phyloP scores from a whole-genome alignment of 257 asterid species.

The Orobanche coerulescens region DNA sequence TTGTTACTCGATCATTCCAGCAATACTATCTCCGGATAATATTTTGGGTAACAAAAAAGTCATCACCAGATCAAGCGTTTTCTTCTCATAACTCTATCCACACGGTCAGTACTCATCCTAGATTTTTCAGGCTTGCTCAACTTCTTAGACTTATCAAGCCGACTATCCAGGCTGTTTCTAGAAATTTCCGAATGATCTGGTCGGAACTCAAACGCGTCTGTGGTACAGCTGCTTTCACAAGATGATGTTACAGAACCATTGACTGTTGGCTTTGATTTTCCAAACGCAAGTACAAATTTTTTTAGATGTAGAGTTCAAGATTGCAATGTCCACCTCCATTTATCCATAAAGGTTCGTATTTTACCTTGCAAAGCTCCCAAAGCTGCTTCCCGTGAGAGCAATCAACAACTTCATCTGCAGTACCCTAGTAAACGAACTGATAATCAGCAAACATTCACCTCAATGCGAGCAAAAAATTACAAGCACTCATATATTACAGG shows the following conservation, averaged over 20 bases:
- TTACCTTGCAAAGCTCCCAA: conserved; percentile 68
- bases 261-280: conserved; percentile 50
- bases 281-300: conserved; percentile 63
- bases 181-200: conserved; percentile 67
- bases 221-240: conserved; percentile 36
- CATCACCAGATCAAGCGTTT: conserved; percentile 77
- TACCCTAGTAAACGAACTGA: conserved; percentile 44
- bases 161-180: conserved; percentile 84
- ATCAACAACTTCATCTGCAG: conserved; percentile 92
- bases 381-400: conserved; percentile 90
- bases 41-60: too few species aligned
- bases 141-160: conserved; percentile 84
- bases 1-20: too few species aligned
- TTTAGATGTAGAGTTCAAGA: conserved; percentile 80
- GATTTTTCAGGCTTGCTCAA: conserved; percentile 69
- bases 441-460: conserved; percentile 11
- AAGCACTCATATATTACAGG: not conserved
- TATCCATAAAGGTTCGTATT: conserved; percentile 83
- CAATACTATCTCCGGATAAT: too few species aligned
- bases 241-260: conserved; percentile 44
- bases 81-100: conserved; percentile 75
- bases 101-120: conserved; percentile 80
- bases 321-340: conserved; percentile 90
- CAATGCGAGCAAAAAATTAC: conserved; percentile 2
- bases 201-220: conserved; percentile 41